Evolutionary conservation across 78 protist genomes (phyloP).

Genomic region (Polysphondylium violaceum): DNA sequence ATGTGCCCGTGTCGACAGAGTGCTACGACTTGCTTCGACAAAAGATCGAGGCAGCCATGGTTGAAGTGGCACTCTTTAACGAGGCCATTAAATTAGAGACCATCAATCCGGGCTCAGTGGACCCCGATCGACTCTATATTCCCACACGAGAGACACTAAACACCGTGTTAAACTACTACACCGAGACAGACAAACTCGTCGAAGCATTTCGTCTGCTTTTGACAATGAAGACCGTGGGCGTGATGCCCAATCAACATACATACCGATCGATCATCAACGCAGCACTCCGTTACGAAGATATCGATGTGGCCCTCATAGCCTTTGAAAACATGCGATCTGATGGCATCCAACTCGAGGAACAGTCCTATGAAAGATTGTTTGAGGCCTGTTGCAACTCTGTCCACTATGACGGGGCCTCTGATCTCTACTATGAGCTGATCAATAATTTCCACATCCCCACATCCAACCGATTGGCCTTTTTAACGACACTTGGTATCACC

Average conservation of each 20-base stretch:
- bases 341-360: constrained; percentile 34
- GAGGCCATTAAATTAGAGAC: constrained; percentile 32
- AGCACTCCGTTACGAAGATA: constrained; percentile 72
- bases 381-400: constrained; percentile 66
- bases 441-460: constrained; percentile 26
- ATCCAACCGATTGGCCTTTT: constrained; percentile 23
- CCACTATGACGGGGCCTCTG: constrained; percentile 64
- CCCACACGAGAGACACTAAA: constrained; percentile 47
- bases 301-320: constrained; percentile 46
- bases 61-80: constrained; percentile 53
- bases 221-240: constrained; percentile 44
- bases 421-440: constrained; percentile 24
- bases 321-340: constrained; percentile 69
- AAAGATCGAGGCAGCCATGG: constrained; percentile 39
- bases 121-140: constrained; percentile 20
- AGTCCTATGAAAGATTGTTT: constrained; percentile 71
- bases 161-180: constrained; percentile 62
- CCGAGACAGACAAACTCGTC: constrained; percentile 47
- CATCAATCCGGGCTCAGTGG: constrained; percentile 45
- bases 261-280: constrained; percentile 70
- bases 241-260: constrained; percentile 69
- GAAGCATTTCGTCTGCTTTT: constrained; percentile 56
- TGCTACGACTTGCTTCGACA: constrained; percentile 30
- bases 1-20: constrained; percentile 37
- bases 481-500: constrained; percentile 62